phyloP scores from a whole-genome alignment of 352 stramenopile species.

The Globisporangium uncinulatum region DNA sequence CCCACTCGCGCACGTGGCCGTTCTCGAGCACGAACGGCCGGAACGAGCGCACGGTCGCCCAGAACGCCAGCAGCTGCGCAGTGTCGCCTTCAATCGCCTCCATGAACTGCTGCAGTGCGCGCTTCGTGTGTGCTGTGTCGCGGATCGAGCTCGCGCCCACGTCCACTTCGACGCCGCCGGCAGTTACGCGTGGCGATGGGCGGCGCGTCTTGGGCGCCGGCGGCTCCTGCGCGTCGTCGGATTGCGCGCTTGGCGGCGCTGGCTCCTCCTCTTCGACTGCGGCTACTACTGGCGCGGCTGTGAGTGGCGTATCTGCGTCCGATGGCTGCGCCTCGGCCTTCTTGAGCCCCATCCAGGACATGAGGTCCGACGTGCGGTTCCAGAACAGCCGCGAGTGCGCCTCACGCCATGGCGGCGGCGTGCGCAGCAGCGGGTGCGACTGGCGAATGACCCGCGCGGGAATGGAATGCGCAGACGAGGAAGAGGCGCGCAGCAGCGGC shows the following conservation, averaged over 20 bases:
- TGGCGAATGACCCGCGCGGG: too few species aligned
- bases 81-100: constrained; percentile 2
- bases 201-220: background rate
- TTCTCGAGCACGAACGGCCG: constrained; percentile 22
- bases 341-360: constrained; percentile 31
- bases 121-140: constrained; percentile 14
- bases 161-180: constrained; percentile 2
- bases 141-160: constrained; percentile 5
- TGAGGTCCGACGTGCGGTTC: constrained; percentile 23
- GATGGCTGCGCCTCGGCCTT: background rate
- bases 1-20: constrained; percentile 1
- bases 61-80: constrained; percentile 22
- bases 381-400: constrained; percentile 28
- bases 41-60: constrained; percentile 21
- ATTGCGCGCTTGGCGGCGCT: too few species aligned
- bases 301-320: too few species aligned
- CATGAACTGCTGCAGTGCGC: constrained; percentile 22
- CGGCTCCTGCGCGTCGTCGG: background rate
- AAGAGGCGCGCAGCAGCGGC: too few species aligned
- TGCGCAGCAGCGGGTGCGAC: too few species aligned
- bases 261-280: background rate
- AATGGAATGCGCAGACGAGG: too few species aligned
- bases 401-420: background rate
- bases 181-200: background rate
- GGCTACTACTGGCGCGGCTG: constrained; percentile 1